Evolutionary conservation across 2,329 filamentous ascomycete genomes (phyloP).

Genomic region (Parasarocladium wereldwijsianum): DNA sequence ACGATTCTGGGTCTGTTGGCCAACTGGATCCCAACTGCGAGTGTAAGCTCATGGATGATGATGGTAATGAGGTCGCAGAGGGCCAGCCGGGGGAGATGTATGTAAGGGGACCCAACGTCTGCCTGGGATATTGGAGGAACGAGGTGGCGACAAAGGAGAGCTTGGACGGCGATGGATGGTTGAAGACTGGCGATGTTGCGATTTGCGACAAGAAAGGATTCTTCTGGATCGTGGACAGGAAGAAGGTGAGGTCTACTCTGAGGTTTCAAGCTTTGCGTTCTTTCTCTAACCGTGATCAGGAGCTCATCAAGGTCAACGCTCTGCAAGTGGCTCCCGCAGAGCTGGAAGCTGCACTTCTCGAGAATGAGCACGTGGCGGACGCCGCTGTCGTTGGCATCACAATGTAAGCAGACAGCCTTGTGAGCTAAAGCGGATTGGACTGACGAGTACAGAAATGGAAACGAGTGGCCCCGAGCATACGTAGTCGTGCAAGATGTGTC

Average conservation of each 20-base stretch:
- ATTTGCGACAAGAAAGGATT: constrained; percentile 28
- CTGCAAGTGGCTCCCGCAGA: constrained; percentile 47
- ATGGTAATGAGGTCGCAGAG: constrained; percentile 30
- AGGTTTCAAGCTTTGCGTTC: constrained; percentile 2
- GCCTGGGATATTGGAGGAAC: constrained; percentile 44
- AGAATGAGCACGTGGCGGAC: constrained; percentile 35
- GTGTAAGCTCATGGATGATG: constrained; percentile 36
- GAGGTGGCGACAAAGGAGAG: constrained; percentile 36
- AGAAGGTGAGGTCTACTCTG: constrained; percentile 21
- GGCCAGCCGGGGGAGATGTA: constrained; percentile 38
- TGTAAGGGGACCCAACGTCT: constrained; percentile 39
- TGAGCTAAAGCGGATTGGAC: constrained; percentile 1
- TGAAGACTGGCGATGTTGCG: constrained; percentile 44
- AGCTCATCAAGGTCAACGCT: constrained; percentile 45
- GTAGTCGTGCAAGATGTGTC: constrained; percentile 31
- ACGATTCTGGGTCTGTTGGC: constrained; percentile 32
- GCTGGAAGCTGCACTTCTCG: constrained; percentile 34
- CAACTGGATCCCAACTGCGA: constrained; percentile 37
- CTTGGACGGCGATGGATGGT: constrained; percentile 36
- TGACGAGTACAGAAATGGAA: constrained; percentile 18
- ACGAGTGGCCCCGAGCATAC: constrained; percentile 39
- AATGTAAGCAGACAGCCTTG: constrained; percentile 17
- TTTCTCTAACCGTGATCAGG: constrained; percentile 18
- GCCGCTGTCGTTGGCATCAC: constrained; percentile 39
- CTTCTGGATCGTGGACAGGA: constrained; percentile 32